Conservation (phyloP, 345 rosid species). For the Gossypium raimondii region DNA sequence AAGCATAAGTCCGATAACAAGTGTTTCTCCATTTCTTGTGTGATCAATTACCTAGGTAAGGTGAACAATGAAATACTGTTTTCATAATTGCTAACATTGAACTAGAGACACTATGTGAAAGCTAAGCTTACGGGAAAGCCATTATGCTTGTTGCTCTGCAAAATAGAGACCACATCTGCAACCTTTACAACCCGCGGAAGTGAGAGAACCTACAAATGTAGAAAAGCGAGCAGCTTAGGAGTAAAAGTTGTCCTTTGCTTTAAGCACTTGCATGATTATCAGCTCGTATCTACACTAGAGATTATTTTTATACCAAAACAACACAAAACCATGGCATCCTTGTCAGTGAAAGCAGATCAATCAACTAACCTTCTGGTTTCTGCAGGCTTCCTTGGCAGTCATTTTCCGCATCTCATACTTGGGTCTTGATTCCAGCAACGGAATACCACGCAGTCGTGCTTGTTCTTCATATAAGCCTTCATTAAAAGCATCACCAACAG, state of each 20-base stretch:
- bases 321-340: background rate
- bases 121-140: slow-evolving; percentile 76
- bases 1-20: slow-evolving; percentile 87
- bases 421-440: slow-evolving; percentile 87
- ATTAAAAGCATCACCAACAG: slow-evolving; percentile 57
- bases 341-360: slow-evolving; percentile 10
- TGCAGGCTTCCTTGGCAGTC: slow-evolving; percentile 80
- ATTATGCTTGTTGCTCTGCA: slow-evolving; percentile 81
- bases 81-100: slow-evolving; percentile 10
- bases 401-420: slow-evolving; percentile 72
- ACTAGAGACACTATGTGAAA: slow-evolving; percentile 9
- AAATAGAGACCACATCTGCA: slow-evolving; percentile 75
- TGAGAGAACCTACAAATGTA: slow-evolving; percentile 57
- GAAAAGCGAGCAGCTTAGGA: background rate
- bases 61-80: slow-evolving; percentile 4
- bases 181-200: slow-evolving; percentile 84
- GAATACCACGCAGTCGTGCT: slow-evolving; percentile 21
- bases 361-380: slow-evolving; percentile 66
- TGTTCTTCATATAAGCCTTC: slow-evolving; percentile 19
- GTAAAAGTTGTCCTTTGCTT: background rate
- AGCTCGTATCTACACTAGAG: background rate
- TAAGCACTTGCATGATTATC: background rate
- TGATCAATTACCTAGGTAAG: slow-evolving; percentile 75
- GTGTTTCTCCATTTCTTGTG: slow-evolving; percentile 79
- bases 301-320: background rate